A percentile compares a stretch with the other conserved stretches of the same genome.
These are phyloP conservation scores for Plasmodium knowlesi DNA, from an alignment of 169 alveolate species.

Conservation along the genomic window DNA sequence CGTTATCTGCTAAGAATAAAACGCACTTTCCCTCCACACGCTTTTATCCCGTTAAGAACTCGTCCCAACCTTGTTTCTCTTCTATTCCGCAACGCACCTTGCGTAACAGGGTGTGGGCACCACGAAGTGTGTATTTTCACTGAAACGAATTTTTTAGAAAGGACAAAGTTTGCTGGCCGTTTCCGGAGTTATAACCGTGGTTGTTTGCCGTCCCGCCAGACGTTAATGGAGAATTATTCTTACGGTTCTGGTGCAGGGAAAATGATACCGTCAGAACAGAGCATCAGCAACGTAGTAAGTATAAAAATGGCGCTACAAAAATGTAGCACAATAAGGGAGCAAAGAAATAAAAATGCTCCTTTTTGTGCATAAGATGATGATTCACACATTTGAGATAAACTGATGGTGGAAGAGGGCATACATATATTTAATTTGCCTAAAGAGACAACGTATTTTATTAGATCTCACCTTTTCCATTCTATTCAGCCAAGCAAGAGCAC, in stretches of 20 bases:
- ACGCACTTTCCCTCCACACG: not conserved
- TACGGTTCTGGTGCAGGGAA: conserved; percentile 36
- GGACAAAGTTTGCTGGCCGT: not conserved
- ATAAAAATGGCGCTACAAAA: too few relatives aligned
- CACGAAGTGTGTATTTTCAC: conserved; percentile 4
- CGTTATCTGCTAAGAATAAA: not conserved
- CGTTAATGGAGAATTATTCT: conserved; percentile 11
- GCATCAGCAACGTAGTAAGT: conserved; percentile 16
- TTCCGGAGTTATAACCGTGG: conserved; percentile 1
- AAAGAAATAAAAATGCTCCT: not conserved
- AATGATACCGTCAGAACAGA: conserved; percentile 53
- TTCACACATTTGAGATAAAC: not conserved
- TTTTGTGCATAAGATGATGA: not conserved
- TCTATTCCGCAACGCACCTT: not conserved
- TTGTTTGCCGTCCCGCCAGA: not conserved
- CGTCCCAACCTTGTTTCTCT: conserved; percentile 8
- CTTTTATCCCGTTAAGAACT: not conserved
- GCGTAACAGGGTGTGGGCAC: not conserved
- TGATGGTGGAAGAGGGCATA: not conserved
- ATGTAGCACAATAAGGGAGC: not conserved
- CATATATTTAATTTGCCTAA: not conserved
- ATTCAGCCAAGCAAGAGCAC: conserved; percentile 13
- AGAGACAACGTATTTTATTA: not conserved
- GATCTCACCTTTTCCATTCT: not conserved
- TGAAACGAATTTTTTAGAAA: conserved; percentile 7